A percentile compares a stretch with the other conserved stretches of the same genome.
These are phyloP conservation scores for Salicornia ramosissima DNA, from an alignment of 148 eudicot species.

Conservation along the genomic window DNA sequence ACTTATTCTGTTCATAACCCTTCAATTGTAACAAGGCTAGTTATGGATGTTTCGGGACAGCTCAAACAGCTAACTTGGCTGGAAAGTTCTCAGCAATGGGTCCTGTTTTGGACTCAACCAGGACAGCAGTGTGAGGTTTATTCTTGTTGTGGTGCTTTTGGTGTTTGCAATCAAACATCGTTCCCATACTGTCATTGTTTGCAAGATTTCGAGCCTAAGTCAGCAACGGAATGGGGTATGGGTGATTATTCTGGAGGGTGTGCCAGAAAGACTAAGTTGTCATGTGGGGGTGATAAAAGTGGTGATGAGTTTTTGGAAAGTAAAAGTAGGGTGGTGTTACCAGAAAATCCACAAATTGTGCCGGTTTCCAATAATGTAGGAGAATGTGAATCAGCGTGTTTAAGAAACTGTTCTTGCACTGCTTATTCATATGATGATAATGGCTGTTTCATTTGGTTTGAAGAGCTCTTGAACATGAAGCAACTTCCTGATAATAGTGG, in stretches of 20 bases:
- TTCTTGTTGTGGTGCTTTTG: conserved; percentile 43
- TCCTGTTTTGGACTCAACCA: conserved; percentile 50
- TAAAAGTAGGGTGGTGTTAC: conserved; percentile 27
- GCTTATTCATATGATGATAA: conserved; percentile 39
- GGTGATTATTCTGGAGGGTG: conserved; percentile 50
- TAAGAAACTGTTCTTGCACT: conserved; percentile 43
- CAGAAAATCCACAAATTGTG: conserved; percentile 26
- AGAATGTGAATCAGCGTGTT: conserved; percentile 38
- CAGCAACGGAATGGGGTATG: conserved; percentile 29
- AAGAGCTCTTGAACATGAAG: conserved; percentile 33
- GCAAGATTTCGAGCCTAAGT: conserved; percentile 26
- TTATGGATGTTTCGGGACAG: conserved; percentile 51
- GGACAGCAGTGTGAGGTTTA: conserved; percentile 48
- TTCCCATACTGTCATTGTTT: conserved; percentile 44
- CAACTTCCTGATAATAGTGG: conserved; percentile 37
- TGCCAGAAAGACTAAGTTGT: conserved; percentile 23
- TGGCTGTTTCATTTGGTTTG: conserved; percentile 41
- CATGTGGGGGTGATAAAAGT: conserved; percentile 27
- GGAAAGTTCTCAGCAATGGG: conserved; percentile 31
- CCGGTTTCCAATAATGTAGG: conserved; percentile 13
- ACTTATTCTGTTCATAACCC: conserved; percentile 34
- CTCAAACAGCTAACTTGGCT: conserved; percentile 38
- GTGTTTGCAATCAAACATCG: conserved; percentile 26
- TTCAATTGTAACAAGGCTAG: conserved; percentile 35
- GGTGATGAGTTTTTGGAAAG: conserved; percentile 27